Evolutionary conservation across 1,284 basidiomycete genomes (phyloP), one percentile per base, ranked within the genome.

Genomic region (Pseudozyma sp.): DNA sequence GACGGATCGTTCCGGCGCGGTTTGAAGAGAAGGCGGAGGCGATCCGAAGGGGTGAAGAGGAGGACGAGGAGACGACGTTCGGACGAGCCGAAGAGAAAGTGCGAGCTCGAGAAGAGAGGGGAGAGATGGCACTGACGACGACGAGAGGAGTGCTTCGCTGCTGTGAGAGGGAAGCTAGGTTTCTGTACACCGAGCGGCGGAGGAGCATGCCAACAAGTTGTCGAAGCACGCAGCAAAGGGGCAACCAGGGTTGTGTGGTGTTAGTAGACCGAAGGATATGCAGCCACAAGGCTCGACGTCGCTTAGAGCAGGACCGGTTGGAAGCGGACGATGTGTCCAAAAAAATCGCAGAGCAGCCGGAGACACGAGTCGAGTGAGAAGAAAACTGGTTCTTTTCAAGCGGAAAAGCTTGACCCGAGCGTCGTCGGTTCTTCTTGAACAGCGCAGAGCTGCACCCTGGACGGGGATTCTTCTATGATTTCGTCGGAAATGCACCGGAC

Each of bases 191-290:
- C 60, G 58, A 59, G 46, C 65, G 70, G 65, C 70, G 70, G 61
- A 61, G 65, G 64, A 73, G 65, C 70, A 73, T 73, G 64, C 70
- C 70, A 68, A 73, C 61, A 53, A 69, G 56, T 57, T 37, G 43
- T 9, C 11, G 34, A 46, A 35, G 45, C 7, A 17, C 11, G 31
- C 30, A 16, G 8, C 31, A 10, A 4, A 19, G n/a, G 19, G 48
- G 45, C 13, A 24, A 34, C 30, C 17, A 43, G 51, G 40, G 16
- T n/a, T 17, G 37, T 39, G 48, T 35, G 16, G 34, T 43, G 33
- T 16, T 34, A 34, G 37, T 43, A 42, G 42, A 54, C 39, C 29
- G 35, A 49, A 37, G 30, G 30, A n/a, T 8, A 8, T 9, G 19
- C 31, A 44, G 17, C 33, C 52, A 35, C 17, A 34, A 49, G 17